Base-by-base conservation (phyloP, 225 moss, liverwort and hornwort species). In the Climacium dendroides region DNA sequence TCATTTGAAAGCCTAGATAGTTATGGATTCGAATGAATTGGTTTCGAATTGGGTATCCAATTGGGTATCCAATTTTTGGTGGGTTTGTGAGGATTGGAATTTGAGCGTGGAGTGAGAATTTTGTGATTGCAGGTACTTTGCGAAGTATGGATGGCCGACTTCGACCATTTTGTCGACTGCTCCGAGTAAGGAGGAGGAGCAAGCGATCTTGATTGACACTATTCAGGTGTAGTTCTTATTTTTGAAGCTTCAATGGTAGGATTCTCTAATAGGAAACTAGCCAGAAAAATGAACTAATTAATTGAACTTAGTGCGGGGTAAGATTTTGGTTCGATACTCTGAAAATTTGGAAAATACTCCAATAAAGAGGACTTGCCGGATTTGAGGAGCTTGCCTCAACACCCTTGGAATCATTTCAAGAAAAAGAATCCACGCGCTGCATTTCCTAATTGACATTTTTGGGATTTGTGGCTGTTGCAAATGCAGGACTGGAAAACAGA, bases 401-500 rank as follows among this genome's bases (percentile, higher is more conserved):
- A n/a, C 26, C 29, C 18, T 37, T 55, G 71, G 43, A 83, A 22
- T 71, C 15, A 22, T 30, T 43, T 43, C 32, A 55, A 83, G 37
- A 30, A 6, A 69, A 83, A 39, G 13, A 53, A 29, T 53, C 29
- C 13, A 54, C 14, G 8, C 20, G 13, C 20, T 60, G 39, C 26
- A 57, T 57, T 57, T 78, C 32, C 41, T 34, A 16, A 70, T 58
- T 76, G 53, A 41, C 19, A 48, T 88, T 64, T 47, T 83, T 74
- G 69, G 83, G 74, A 48, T 62, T 87, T 77, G 79, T 82, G 85
- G 53, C 24, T 87, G 64, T 82, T 89, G 65, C 62, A 70, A 87
- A 41, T 87, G 90, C 88, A 99, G 97, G 99, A 97, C 86, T 99
- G 99, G 99, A 99, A 99, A 90, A 96, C 95, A 37, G 90, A 94